These are phyloP conservation scores for Mycena vulgaris DNA, from an alignment of 768 basidiomycete genomes.

Conservation along the genomic window DNA sequence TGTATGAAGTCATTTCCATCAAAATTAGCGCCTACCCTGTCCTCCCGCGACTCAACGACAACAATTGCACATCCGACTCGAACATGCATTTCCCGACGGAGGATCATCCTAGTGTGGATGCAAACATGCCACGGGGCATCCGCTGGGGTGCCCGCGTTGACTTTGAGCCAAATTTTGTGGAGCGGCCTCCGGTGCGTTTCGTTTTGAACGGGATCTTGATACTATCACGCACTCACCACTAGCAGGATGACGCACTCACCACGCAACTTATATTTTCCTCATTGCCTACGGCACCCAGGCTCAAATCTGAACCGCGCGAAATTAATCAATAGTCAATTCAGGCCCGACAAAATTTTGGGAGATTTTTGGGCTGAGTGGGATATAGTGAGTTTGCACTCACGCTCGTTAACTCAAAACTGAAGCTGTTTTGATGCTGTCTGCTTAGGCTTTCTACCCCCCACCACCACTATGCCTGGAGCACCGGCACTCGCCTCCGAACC, in stretches of 20 bases:
- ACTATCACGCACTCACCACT: conserved; percentile 16
- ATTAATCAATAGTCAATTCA: not conserved
- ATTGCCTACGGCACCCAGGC: not conserved
- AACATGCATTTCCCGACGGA: too few species aligned
- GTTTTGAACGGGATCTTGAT: too few species aligned
- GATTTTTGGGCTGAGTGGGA: not conserved
- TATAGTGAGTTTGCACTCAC: not conserved
- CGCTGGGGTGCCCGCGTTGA: too few species aligned
- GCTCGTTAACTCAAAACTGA: not conserved
- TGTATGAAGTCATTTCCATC: too few species aligned
- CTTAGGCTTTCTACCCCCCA: not conserved
- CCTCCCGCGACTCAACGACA: too few species aligned
- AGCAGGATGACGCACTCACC: conserved; percentile 9
- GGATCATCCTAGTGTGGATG: too few species aligned
- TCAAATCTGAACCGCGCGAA: not conserved
- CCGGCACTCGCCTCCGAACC: not conserved
- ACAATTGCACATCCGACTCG: too few species aligned
- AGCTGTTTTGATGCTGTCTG: not conserved
- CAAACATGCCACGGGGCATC: too few species aligned
- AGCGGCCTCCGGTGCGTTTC: not conserved
- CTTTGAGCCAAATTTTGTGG: too few species aligned
- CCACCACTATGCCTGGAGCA: not conserved
- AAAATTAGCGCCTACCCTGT: too few species aligned
- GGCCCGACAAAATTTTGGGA: not conserved
- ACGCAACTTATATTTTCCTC: not conserved